Evolutionary conservation across 331 rosid genomes (phyloP), one percentile per base, ranked within the genome.

Genomic region (Erythrophleum ivorense): DNA sequence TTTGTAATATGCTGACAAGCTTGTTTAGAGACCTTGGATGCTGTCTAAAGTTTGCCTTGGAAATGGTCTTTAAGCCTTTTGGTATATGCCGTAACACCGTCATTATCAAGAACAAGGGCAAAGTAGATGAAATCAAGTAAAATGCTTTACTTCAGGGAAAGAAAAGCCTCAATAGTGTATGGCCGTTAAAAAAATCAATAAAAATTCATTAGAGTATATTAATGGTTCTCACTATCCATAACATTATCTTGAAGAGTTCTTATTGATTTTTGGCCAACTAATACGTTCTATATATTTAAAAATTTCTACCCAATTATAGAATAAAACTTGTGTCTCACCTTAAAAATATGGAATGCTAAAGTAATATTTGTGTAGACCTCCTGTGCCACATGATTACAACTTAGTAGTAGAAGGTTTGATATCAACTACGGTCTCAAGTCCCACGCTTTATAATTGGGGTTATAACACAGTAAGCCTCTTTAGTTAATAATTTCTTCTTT

Each of bases 41-140:
- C 46, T 86, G 63, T 78, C 82, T 33, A 74, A 48, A 43, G 43
- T 5, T 66, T 38, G 1, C n/a, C 15, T 29, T 45, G 38, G 19
- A 45, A 77, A 78, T 75, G 49, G 41, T 65, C 13, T 50, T 45
- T 33, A 19, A 6, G 55, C 48, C 15, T 18, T 74, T 85, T 81
- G 63, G 69, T 29, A 77, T 77, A 40, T 72, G 57, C 71, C 73
- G 3, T 4, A 41, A 21, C 43, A 69, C 12, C 10, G 46, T 38
- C 75, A 36, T 65, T 7, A 15, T 64, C 38, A 11, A 62, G 11
- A 0, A 4, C 9, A 33, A 5, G n/a, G 19, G 68, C 9, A 31
- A 45, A n/a, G 18, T 24, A 60, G 15, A 60, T 29, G 2, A 29
- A 60, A 11, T 60, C 66, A 11, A 11, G 38, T 11, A 60, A 10